Base-by-base conservation (phyloP, 2,329 filamentous ascomycete species). In the Parafenestella ontariensis region DNA sequence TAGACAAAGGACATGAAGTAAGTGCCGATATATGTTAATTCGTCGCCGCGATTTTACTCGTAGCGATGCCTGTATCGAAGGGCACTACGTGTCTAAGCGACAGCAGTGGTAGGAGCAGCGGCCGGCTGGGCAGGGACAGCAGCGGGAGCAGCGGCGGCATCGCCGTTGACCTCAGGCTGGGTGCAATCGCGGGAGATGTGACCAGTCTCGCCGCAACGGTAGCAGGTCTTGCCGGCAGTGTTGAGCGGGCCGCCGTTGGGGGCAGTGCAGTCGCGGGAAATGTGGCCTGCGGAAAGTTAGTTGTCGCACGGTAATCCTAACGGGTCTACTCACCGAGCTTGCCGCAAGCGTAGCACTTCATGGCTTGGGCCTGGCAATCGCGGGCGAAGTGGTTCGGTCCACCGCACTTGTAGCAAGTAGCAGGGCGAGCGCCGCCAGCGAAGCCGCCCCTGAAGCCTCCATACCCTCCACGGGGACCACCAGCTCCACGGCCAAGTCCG, bases 271-370 rank as follows among this genome's bases (percentile, higher is more conserved):
- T 99, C 95, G 70, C 88, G 85, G 54, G 91, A 96, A 78, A 96
- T 96, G 81, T 96, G 92, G 46, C 92, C 92, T 62, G 26, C 21
- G 13, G 10, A 37, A 42, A 13, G 61, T 66, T 49, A 62, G 49
- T n/a, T 21, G 29, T 17, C 2, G 11, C 3, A 9, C 7, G 5
- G 8, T 5, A 39, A 33, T 15, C 2, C 10, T 11, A 17, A 31
- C 10, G 5, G 29, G 4, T 23, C 13, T 31, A 59, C 60, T 50
- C 39, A 69, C 67, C 69, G 50, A 96, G 87, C 83, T 96, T 96
- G 76, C 93, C 93, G 76, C 93, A 97, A 65, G 93, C 93, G 73
- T 96, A 97, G 85, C 93, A 97, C 83, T 97, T 97, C 92, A 96
- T 96, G 61, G 92, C 91, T 79, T 96, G 92, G 66, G 95, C 93